Base-by-base conservation (phyloP, 352 stramenopile genomes). In the Pythium chondricola region DNA sequence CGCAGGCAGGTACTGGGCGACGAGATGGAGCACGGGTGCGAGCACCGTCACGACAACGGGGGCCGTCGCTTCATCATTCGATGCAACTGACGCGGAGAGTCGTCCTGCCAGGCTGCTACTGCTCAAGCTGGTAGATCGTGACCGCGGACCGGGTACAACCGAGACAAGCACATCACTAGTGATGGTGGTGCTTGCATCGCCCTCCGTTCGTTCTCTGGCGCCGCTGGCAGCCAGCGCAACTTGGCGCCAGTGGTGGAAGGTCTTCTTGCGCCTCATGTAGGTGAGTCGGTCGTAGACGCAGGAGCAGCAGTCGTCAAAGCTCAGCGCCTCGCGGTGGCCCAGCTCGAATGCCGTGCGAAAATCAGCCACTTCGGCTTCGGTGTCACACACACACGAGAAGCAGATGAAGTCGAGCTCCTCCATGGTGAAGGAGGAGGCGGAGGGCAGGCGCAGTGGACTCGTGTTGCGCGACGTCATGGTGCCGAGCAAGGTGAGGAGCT, bases 181-280 rank as follows among this genome's bases (percentile, higher is more conserved):
- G n/a, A n/a, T n/a, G 29, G 7, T 13, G 29, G 7, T 33, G 29
- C 13, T 13, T 33, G 29, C 29, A 13, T 33, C 29, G 29, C 29
- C 29, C 13, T 33, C 7, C 7, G 29, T 33, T 8, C 29, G 7
- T 13, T 43, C 41, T 11, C 14, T 38, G n/a, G 29, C 17, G 17
- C 36, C 31, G 40, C 16, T 24, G 36, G 27, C 58, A 41, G 44
- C 50, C 41, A 48, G 62, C 27, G 77, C 66, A 2, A 59, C 56
- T 45, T 85, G 67, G 16, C 71, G 65, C 77, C 74, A 88, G 53
- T 81, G 74, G 50, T 85, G 68, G 49, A 88, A 88, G 2, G 66
- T 83, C 58, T 86, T 85, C 64, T 88, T 88, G 49, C 74, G 71
- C 63, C 72, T 80, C 68, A 86, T 77, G 52, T 86, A 85, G 29